Base-by-base conservation (phyloP, 2,329 filamentous ascomycete species). In the Fusarium sp. region DNA sequence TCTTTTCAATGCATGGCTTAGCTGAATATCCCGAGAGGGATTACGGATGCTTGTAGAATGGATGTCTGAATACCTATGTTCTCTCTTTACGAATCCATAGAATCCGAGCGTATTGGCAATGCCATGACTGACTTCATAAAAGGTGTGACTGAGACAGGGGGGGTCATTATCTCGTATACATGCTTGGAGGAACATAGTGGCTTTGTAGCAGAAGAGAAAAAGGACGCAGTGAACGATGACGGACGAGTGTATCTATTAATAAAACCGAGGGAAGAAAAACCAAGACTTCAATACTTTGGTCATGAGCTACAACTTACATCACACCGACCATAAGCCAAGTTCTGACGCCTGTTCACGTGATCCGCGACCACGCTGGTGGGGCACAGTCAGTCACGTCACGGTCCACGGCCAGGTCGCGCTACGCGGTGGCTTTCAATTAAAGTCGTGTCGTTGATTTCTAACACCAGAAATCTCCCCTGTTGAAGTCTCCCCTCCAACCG, bases 331-430 rank as follows among this genome's bases (percentile, higher is more conserved):
- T 25, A 25, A 25, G 25, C 8, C 25, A 25, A 25, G 25, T 25
- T 25, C 7, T 18, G 23, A 46, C 74, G 74, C 75, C 67, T 69
- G 53, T 17, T 74, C 76, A 78, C 76, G 76, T 77, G 77, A 53
- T 6, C 18, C 27, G 33, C 20, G 29, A 31, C 6, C 6, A 36
- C 21, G 40, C 9, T 40, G 23, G 74, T 76, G 77, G 76, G 71
- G 25, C n/a, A n/a, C n/a, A 27, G 71, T 71, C 46, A 37, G 72
- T 78, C 78, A 77, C 77, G 78, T 80, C 78, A 79, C 77, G 78
- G 49, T 48, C 65, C 61, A 45, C 54, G n/a, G n/a, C n/a, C n/a
- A n/a, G n/a, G 43, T 70, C 78, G 78, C 78, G 78, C 78, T 72
- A 66, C 66, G 61, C 59, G 67, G 61, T 63, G 20, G 60, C 50